Evolutionary conservation across 148 eudicot genomes (phyloP).

Genomic region (Camellia lanceoleosa): DNA sequence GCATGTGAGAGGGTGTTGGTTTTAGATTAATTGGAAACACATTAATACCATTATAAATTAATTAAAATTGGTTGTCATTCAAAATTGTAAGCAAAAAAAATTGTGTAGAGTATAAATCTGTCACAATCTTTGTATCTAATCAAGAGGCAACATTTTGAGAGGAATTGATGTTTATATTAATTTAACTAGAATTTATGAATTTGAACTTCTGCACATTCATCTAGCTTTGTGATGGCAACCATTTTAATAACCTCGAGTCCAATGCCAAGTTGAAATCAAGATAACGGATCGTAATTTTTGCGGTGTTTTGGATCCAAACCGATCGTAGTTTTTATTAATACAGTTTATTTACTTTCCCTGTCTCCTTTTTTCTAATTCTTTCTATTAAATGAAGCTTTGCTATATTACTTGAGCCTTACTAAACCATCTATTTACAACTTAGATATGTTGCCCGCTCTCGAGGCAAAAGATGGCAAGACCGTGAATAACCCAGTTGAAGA

Average conservation of each 20-base stretch:
- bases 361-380: not conserved
- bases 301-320: constrained; percentile 70
- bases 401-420: constrained; percentile 19
- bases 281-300: not conserved
- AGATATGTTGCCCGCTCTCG: constrained; percentile 82
- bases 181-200: not conserved
- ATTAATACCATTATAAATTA: not conserved
- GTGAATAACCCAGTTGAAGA: constrained; percentile 86
- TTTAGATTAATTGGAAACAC: not conserved
- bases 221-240: not conserved
- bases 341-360: constrained; percentile 40
- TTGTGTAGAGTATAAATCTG: not conserved
- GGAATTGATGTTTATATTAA: not conserved
- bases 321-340: constrained; percentile 85
- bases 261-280: constrained; percentile 4
- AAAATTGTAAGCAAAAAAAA: not conserved
- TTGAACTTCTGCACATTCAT: not conserved
- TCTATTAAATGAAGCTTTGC: too few species aligned
- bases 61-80: constrained; percentile 1
- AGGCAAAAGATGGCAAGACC: constrained; percentile 63
- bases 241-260: constrained; percentile 3
- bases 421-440: constrained; percentile 14
- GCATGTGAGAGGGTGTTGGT: too few species aligned
- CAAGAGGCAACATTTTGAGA: not conserved
- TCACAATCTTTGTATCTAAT: not conserved